Evolutionary conservation across 2,329 filamentous ascomycete genomes (phyloP), one percentile per base, ranked within the genome.

Genomic region (Decorospora gaudefroyi): DNA sequence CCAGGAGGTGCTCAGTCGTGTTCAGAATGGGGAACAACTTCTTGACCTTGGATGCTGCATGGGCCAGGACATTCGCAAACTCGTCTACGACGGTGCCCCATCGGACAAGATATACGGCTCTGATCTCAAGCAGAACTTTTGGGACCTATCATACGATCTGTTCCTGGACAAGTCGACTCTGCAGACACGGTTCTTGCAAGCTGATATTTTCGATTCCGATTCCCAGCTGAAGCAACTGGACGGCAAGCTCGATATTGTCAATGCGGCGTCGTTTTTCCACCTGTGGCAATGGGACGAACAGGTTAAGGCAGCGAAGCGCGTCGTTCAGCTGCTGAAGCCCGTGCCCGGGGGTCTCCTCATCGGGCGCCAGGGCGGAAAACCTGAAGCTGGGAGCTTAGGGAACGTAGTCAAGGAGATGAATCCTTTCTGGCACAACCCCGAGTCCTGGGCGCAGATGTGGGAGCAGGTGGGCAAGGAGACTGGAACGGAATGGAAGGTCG

Each of bases 61-160:
- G 40, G 75, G 73, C 17, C 72, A 77, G 30, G 72, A 73, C 27
- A 65, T 77, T 31, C 72, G 75, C 13, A 72, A 74, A 44, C 65
- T 78, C 9, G 67, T 70, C 4, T 51, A 55, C 27, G 72, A 75
- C 42, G 74, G 74, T 6, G 74, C 64, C 1, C 72, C 73, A 2
- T 61, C 68, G 0, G 55, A 64, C 26, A 72, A 73, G 21, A 67
- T 71, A 1, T 67, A 64, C 32, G 75, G 73, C 17, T 61, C 67
- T 5, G 75, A 78, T 46, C 47, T 77, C 18, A 55, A 62, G 31
- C 42, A 52, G 6, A 48, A 57, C 2, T 80, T 85, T 53, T 73
- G 83, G 52, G 73, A 81, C 12, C 68, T 80, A 12, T 81, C 82
- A 13, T 82, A 68, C 42, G 60, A 68, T 9, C 44, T 72, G 21